phyloP scores from a whole-genome alignment of 768 basidiomycete genomes.

The Dioszegia aurantiaca region DNA sequence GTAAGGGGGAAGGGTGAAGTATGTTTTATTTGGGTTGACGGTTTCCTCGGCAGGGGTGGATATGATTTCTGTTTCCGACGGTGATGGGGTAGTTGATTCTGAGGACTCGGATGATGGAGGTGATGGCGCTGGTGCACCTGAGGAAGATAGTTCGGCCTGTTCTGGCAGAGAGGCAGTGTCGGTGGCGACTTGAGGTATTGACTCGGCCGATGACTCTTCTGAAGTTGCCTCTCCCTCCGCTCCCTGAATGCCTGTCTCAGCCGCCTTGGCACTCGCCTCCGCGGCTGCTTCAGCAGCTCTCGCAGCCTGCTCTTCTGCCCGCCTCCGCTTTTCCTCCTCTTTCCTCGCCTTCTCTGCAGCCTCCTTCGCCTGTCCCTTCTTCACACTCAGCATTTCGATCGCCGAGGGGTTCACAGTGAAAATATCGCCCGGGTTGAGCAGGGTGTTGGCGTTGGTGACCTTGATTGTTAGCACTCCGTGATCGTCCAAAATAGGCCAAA shows the following conservation, averaged over 20 bases:
- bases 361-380: conserved; percentile 21
- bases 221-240: conserved; percentile 19
- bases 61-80: neutral
- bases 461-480: conserved; percentile 46
- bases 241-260: neutral
- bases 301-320: conserved; percentile 9
- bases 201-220: conserved; percentile 17
- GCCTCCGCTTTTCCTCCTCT: conserved; percentile 6
- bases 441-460: conserved; percentile 80
- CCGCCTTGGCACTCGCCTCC: neutral
- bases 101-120: conserved; percentile 11
- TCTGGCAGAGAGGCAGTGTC: conserved; percentile 29
- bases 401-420: conserved; percentile 78
- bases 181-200: conserved; percentile 6
- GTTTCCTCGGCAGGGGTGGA: conserved; percentile 10
- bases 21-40: conserved; percentile 38
- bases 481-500: neutral
- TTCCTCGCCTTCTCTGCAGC: conserved; percentile 7
- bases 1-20: conserved; percentile 80
- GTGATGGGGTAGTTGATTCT: conserved; percentile 36
- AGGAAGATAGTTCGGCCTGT: conserved; percentile 26
- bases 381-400: conserved; percentile 64
- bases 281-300: conserved; percentile 5
- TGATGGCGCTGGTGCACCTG: neutral
- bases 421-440: conserved; percentile 91